Percentiles rank a stretch among this genome's conserved stretches.
These are phyloP conservation scores for Scheffersomyces cryptocercus DNA, from an alignment of 1,139 yeast genomes.

Conservation along the genomic window DNA sequence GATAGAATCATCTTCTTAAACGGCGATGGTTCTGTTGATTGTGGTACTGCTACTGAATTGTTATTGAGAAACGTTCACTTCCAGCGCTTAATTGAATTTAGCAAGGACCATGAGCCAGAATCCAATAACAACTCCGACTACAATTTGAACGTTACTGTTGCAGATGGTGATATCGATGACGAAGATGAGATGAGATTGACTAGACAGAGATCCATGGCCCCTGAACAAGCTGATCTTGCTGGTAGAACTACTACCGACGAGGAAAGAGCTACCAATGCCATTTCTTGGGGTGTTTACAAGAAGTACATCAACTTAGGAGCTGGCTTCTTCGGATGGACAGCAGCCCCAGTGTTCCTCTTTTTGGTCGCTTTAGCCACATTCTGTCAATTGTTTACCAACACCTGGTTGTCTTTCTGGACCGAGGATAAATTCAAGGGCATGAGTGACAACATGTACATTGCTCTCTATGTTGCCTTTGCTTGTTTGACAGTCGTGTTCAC, in stretches of 20 bases:
- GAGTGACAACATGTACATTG: conserved; percentile 26
- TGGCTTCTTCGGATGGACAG: conserved; percentile 42
- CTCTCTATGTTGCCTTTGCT: conserved; percentile 29
- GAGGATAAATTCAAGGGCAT: conserved; percentile 22
- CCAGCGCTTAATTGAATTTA: conserved; percentile 28
- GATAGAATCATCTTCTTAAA: conserved; percentile 33
- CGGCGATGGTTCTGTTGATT: conserved; percentile 36
- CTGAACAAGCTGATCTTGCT: conserved; percentile 6
- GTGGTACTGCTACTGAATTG: conserved; percentile 33
- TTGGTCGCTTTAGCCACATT: conserved; percentile 23
- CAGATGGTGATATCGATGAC: background rate
- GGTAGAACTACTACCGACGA: conserved; percentile 37
- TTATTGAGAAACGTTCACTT: conserved; percentile 24
- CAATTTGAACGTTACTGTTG: conserved; percentile 5
- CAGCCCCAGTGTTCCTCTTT: conserved; percentile 28
- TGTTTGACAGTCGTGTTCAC: conserved; percentile 49
- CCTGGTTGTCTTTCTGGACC: conserved; percentile 45
- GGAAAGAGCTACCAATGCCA: conserved; percentile 41
- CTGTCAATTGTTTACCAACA: conserved; percentile 29
- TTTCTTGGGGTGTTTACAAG: conserved; percentile 30
- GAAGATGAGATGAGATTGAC: conserved; percentile 7
- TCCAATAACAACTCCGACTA: conserved; percentile 6
- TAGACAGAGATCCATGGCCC: conserved; percentile 5
- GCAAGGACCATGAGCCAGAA: conserved; percentile 14
- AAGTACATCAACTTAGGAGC: conserved; percentile 60